phyloP scores from a whole-genome alignment of 345 rosid genomes.

The Erysimum cheiranthoides region DNA sequence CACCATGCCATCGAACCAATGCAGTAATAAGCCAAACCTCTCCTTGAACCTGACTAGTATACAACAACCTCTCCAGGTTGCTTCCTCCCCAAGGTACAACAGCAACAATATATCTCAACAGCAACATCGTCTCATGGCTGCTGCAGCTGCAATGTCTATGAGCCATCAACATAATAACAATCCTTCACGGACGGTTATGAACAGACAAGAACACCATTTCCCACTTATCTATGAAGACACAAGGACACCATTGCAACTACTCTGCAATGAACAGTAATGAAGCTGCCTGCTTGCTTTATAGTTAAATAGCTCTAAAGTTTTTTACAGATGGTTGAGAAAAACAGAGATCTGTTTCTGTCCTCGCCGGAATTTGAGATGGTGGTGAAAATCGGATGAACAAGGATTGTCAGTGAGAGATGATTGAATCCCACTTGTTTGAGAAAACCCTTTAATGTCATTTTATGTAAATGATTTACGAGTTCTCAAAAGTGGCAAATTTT shows the following conservation, averaged over 20 bases:
- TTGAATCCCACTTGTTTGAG: slow-evolving; percentile 21
- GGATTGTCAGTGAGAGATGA: slow-evolving; percentile 25
- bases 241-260: slow-evolving; percentile 62
- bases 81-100: slow-evolving; percentile 47
- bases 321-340: slow-evolving; percentile 20
- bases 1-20: slow-evolving; percentile 44
- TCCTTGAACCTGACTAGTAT: slow-evolving; percentile 41
- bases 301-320: slow-evolving; percentile 21
- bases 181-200: slow-evolving; percentile 38
- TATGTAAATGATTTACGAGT: slow-evolving; percentile 33
- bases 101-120: slow-evolving; percentile 44
- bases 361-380: slow-evolving; percentile 17
- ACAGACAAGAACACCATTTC: slow-evolving; percentile 60
- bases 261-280: slow-evolving; percentile 61
- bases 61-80: slow-evolving; percentile 46
- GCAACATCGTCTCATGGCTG: slow-evolving; percentile 52
- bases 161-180: slow-evolving; percentile 21
- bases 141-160: slow-evolving; percentile 50
- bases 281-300: slow-evolving; percentile 29
- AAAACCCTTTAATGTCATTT: background rate
- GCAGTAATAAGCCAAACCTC: slow-evolving; percentile 54
- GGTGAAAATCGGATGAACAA: slow-evolving; percentile 11
- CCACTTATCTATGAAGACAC: slow-evolving; percentile 48
- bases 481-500: background rate
- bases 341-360: slow-evolving; percentile 24